A percentile compares a stretch with the other conserved stretches of the same genome.
phyloP scores from a whole-genome alignment of 306 rosid species.

The Dryas octopetala region DNA sequence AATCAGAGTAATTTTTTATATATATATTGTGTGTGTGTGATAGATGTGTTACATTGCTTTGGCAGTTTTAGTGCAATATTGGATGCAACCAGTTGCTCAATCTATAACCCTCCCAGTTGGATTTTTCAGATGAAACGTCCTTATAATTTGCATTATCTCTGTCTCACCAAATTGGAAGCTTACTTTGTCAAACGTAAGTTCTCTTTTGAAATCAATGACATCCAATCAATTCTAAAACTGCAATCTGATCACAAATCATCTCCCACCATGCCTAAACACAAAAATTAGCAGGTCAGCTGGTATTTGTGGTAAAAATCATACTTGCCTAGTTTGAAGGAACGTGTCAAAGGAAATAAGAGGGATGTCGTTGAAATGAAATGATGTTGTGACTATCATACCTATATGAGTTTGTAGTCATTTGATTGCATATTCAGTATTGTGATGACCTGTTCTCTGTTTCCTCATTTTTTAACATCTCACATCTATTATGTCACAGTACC shows the following conservation, averaged over 20 bases:
- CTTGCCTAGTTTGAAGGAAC: background rate
- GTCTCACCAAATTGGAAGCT: background rate
- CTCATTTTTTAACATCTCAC: background rate
- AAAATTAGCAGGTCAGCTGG: background rate
- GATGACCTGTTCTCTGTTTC: background rate
- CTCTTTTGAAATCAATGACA: background rate
- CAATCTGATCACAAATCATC: background rate
- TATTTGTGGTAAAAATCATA: background rate
- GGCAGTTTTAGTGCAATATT: background rate
- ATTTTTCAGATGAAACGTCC: background rate
- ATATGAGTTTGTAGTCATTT: background rate
- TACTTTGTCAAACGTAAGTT: background rate
- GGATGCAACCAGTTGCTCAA: background rate
- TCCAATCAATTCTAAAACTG: background rate
- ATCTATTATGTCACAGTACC: background rate
- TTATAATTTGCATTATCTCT: background rate
- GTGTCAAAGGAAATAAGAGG: background rate
- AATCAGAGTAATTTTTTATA: background rate
- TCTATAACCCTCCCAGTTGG: too few species aligned
- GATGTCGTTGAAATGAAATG: background rate
- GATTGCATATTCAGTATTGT: background rate
- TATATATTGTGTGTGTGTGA: background rate
- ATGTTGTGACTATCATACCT: background rate
- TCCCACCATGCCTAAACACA: background rate
- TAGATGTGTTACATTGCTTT: too few species aligned